Evolutionary conservation across 495 filamentous ascomycete species (phyloP).

Genomic region (Hypoxylon fragiforme): DNA sequence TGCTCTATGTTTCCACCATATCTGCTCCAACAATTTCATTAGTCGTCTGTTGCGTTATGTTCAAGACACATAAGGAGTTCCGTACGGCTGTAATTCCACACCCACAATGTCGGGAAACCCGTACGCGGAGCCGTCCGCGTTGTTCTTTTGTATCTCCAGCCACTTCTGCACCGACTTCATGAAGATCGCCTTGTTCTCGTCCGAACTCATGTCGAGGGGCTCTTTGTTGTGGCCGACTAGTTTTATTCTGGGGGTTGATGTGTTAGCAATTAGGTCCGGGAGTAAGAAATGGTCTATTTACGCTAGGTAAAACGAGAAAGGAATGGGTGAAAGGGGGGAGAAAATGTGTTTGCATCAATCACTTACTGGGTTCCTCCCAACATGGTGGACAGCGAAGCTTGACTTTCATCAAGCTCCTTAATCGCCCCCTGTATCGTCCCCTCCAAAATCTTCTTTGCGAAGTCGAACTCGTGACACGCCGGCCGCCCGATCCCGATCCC

Average conservation of each 20-base stretch:
- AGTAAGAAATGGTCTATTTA: too few relatives aligned
- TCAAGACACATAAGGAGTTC: constrained; percentile 16
- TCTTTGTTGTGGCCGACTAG: constrained; percentile 56
- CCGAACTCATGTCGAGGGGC: constrained; percentile 53
- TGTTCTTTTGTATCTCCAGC: constrained; percentile 26
- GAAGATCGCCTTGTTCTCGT: constrained; percentile 43
- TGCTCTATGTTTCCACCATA: too few relatives aligned
- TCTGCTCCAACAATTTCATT: too few relatives aligned
- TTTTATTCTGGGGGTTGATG: too few relatives aligned
- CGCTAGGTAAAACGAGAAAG: too few relatives aligned
- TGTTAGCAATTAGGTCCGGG: too few relatives aligned
- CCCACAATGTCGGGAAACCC: constrained; percentile 31
- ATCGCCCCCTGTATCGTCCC: background rate
- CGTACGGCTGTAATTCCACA: constrained; percentile 17
- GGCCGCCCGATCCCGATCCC: background rate
- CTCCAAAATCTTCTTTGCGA: background rate
- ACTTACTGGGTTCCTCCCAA: too few relatives aligned
- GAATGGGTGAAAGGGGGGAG: too few relatives aligned
- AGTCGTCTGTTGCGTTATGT: too few relatives aligned
- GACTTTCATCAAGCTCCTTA: background rate
- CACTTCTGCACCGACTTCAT: constrained; percentile 29
- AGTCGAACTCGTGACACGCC: background rate
- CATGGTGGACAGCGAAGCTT: too few relatives aligned
- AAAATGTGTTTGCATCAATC: too few relatives aligned
- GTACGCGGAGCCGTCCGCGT: constrained; percentile 35